Evolutionary conservation across 2,329 filamentous ascomycete genomes (phyloP).

Genomic region (Fusarium burgessii): DNA sequence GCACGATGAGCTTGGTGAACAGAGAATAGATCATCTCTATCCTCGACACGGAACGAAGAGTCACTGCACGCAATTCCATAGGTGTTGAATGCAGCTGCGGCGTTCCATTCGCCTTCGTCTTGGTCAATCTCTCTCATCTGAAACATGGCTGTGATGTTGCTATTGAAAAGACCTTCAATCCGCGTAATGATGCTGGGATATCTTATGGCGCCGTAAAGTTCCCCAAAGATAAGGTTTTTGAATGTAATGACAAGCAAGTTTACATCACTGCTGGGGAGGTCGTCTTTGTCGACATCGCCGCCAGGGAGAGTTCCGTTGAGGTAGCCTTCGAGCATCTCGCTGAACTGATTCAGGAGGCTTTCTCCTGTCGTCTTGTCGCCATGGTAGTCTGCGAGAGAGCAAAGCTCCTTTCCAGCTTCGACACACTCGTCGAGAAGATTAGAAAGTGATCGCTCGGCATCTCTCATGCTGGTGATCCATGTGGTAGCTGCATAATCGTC

Average conservation of each 20-base stretch:
- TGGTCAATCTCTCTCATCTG: fast-evolving
- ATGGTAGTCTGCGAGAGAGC: neutral
- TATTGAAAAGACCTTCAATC: neutral
- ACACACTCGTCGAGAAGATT: constrained; percentile 11
- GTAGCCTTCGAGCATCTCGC: neutral
- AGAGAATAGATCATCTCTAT: neutral
- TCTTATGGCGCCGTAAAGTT: fast-evolving
- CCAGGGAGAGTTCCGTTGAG: neutral
- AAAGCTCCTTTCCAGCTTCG: neutral
- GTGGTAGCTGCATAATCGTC: constrained; percentile 11
- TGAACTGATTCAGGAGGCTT: neutral
- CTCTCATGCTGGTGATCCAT: neutral
- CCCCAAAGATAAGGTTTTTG: neutral
- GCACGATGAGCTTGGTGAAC: constrained; percentile 12
- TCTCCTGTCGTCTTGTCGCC: neutral
- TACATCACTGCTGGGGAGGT: neutral
- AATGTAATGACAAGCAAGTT: neutral
- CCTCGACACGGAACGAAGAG: neutral
- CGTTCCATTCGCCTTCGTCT: neutral
- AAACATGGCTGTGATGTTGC: neutral
- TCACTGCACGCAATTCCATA: neutral
- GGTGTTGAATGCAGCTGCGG: neutral
- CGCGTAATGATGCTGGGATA: neutral
- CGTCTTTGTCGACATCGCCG: neutral
- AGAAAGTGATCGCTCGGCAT: neutral